These are phyloP conservation scores for Debaryomyces maramus DNA, from an alignment of 805 yeast species.

Conservation along the genomic window DNA sequence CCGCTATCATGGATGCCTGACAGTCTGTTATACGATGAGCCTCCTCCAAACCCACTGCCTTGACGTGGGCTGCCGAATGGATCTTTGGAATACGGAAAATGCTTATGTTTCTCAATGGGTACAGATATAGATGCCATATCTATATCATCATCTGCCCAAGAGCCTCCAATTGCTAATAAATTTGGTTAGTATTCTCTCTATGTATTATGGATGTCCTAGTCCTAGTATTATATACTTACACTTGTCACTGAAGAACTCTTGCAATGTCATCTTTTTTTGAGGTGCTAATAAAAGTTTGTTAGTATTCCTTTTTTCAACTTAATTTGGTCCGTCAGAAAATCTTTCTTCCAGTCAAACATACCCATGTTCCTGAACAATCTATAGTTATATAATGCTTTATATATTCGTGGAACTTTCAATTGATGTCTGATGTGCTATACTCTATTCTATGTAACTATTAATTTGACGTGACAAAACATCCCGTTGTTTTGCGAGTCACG, in stretches of 20 bases:
- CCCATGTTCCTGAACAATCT: conserved; percentile 10
- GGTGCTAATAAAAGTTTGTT: conserved; percentile 28
- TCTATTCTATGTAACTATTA: not conserved
- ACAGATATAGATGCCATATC: conserved; percentile 47
- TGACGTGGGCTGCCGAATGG: conserved; percentile 10
- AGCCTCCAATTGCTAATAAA: conserved; percentile 41
- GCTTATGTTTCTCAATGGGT: conserved; percentile 36
- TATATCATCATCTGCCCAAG: conserved; percentile 49
- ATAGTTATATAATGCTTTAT: not conserved
- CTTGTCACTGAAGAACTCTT: conserved; percentile 46
- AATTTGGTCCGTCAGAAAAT: not conserved
- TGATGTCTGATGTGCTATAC: not conserved
- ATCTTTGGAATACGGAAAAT: conserved; percentile 9
- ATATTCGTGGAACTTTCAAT: conserved; percentile 1
- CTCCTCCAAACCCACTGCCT: conserved; percentile 9
- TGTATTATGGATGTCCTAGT: not conserved
- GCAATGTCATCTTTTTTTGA: conserved; percentile 47
- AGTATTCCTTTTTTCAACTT: not conserved
- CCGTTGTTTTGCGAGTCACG: not conserved
- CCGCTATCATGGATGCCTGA: conserved; percentile 20
- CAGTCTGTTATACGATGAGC: conserved; percentile 10
- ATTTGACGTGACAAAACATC: conserved; percentile 1
- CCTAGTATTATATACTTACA: conserved; percentile 32
- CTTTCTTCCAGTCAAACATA: conserved; percentile 8
- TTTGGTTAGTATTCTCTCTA: conserved; percentile 15